Evolutionary conservation across 2,329 filamentous ascomycete species (phyloP).

Genomic region (Cladophialophora carrionii): DNA sequence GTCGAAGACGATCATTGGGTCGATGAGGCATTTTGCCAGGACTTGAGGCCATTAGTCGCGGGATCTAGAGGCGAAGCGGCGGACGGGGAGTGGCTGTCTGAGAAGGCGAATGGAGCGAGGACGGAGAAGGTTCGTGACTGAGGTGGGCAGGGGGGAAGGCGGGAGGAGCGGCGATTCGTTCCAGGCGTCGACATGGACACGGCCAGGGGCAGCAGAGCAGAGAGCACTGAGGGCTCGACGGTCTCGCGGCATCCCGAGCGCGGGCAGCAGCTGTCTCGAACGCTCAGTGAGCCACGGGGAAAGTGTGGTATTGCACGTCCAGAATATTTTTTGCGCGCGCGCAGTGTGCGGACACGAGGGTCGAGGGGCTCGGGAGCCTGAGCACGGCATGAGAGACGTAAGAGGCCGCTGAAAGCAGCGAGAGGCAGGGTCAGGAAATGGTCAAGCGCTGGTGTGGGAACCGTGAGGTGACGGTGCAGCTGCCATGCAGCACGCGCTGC

Average conservation of each 20-base stretch:
- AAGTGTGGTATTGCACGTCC: conserved; percentile 14
- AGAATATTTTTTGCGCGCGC: conserved; percentile 19
- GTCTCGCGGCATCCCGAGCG: not conserved
- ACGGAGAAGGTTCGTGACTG: conserved; percentile 30
- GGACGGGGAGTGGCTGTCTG: conserved; percentile 35
- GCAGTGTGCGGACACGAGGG: conserved; percentile 16
- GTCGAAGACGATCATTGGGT: conserved; percentile 30
- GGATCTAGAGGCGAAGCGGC: conserved; percentile 39
- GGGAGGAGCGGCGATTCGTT: conserved; percentile 21
- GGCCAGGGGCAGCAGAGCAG: conserved; percentile 3
- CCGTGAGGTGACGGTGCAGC: conserved; percentile 17
- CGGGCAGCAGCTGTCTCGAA: conserved; percentile 8
- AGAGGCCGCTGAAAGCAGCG: conserved; percentile 32
- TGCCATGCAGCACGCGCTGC: conserved; percentile 7
- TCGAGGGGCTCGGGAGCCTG: conserved; percentile 12
- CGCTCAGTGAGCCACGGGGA: conserved; percentile 4
- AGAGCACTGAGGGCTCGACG: not conserved
- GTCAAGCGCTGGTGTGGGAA: conserved; percentile 30
- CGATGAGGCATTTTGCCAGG: conserved; percentile 29
- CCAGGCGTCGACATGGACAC: conserved; percentile 10
- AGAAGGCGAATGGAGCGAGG: conserved; percentile 28
- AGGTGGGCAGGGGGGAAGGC: conserved; percentile 30
- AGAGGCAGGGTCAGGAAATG: conserved; percentile 33
- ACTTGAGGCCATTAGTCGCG: conserved; percentile 35
- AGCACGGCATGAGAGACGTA: conserved; percentile 2